A percentile compares a stretch with the other conserved stretches of the same genome.
Conservation (phyloP, 2,329 filamentous ascomycete species). For the Aureobasidium uvarum region DNA sequence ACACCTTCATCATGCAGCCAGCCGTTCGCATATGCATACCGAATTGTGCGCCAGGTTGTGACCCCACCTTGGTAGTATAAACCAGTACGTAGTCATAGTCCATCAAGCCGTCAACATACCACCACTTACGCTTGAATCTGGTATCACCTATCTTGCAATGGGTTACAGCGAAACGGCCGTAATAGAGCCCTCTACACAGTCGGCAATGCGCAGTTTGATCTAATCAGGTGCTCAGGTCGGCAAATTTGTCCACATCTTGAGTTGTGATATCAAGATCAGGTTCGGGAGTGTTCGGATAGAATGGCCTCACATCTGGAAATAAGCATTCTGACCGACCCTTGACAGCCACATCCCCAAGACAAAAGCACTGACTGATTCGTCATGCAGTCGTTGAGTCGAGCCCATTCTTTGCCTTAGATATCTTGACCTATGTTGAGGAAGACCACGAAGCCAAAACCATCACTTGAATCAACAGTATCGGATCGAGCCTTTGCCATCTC, state of each 20-base stretch:
- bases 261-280: neutral
- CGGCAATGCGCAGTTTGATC: neutral
- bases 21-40: neutral
- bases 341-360: neutral
- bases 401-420: neutral
- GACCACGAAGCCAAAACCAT: neutral
- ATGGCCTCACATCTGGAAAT: conserved; percentile 4
- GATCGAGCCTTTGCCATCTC: neutral
- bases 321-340: neutral
- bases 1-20: neutral
- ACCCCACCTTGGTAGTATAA: neutral
- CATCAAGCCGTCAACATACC: neutral
- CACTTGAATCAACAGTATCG: neutral
- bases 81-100: neutral
- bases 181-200: neutral
- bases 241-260: neutral
- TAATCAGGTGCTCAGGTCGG: neutral
- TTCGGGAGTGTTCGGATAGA: neutral
- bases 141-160: neutral
- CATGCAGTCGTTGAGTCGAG: neutral
- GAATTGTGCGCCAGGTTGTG: neutral
- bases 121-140: too few relatives aligned
- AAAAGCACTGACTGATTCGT: neutral
- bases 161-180: too few relatives aligned
- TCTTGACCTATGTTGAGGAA: neutral